Evolutionary conservation across 805 yeast genomes (phyloP).

Genomic region (Metschnikowia similis): DNA sequence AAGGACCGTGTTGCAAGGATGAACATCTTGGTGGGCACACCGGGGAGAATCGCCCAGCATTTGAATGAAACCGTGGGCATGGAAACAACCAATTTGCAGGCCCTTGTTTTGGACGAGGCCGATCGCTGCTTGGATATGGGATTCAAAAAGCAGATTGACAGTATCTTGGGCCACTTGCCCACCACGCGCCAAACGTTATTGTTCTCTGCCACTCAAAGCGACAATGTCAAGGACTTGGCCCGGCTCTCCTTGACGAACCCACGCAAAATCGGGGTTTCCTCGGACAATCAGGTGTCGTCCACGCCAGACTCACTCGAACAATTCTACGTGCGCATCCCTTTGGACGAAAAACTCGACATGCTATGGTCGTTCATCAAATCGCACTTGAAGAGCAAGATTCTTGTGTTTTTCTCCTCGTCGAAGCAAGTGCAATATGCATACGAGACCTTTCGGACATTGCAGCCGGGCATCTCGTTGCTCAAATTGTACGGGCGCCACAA

Average conservation of each 20-base stretch:
- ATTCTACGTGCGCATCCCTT: constrained; percentile 64
- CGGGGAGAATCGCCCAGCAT: constrained; percentile 87
- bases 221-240: constrained; percentile 76
- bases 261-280: constrained; percentile 36
- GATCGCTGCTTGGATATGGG: constrained; percentile 94
- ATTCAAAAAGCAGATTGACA: constrained; percentile 76
- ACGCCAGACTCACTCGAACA: constrained; percentile 88
- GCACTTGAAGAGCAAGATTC: constrained; percentile 72
- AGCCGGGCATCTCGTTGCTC: constrained; percentile 86
- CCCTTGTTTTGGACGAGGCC: constrained; percentile 84
- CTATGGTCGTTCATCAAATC: constrained; percentile 83
- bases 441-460: constrained; percentile 80
- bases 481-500: constrained; percentile 87
- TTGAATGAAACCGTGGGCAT: constrained; percentile 84
- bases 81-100: constrained; percentile 69
- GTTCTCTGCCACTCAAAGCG: constrained; percentile 88
- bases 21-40: constrained; percentile 85
- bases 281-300: constrained; percentile 48
- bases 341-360: constrained; percentile 79
- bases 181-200: constrained; percentile 76
- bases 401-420: constrained; percentile 82
- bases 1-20: constrained; percentile 72
- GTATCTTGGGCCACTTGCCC: constrained; percentile 73
- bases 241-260: constrained; percentile 69
- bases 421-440: constrained; percentile 89